phyloP scores from a whole-genome alignment of 1,284 basidiomycete genomes.

The Sphaerobolus stellatus region DNA sequence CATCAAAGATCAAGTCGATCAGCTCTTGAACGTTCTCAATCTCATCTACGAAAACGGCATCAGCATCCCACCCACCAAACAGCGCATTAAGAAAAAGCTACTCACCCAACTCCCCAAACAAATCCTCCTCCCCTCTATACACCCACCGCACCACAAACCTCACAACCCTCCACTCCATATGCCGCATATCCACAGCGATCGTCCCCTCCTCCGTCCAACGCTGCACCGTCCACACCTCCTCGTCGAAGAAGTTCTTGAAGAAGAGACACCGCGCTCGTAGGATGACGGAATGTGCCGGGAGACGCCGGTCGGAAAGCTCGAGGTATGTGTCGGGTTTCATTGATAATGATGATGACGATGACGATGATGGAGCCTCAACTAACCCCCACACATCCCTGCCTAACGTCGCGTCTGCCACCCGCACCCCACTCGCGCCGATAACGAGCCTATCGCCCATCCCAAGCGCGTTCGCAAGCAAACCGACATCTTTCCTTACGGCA shows the following conservation, averaged over 20 bases:
- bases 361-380: not conserved
- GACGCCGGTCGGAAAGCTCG: constrained; percentile 65
- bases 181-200: constrained; percentile 68
- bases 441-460: constrained; percentile 26
- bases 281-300: constrained; percentile 73
- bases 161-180: constrained; percentile 77
- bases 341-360: not conserved
- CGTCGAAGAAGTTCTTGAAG: constrained; percentile 85
- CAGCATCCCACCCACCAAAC: too few species aligned
- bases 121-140: constrained; percentile 74
- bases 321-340: constrained; percentile 69
- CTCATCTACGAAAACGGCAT: constrained; percentile 47
- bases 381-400: not conserved
- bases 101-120: constrained; percentile 76
- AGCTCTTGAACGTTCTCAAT: constrained; percentile 71
- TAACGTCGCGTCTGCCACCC: not conserved
- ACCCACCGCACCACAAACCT: constrained; percentile 76
- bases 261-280: constrained; percentile 83
- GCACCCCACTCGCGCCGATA: not conserved
- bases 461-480: not conserved
- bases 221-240: constrained; percentile 75
- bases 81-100: constrained; percentile 15
- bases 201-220: constrained; percentile 58
- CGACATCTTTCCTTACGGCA: not conserved
- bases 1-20: constrained; percentile 85